These are phyloP conservation scores for Solanum sejunctum DNA, from an alignment of 257 asterid genomes.

Conservation along the genomic window DNA sequence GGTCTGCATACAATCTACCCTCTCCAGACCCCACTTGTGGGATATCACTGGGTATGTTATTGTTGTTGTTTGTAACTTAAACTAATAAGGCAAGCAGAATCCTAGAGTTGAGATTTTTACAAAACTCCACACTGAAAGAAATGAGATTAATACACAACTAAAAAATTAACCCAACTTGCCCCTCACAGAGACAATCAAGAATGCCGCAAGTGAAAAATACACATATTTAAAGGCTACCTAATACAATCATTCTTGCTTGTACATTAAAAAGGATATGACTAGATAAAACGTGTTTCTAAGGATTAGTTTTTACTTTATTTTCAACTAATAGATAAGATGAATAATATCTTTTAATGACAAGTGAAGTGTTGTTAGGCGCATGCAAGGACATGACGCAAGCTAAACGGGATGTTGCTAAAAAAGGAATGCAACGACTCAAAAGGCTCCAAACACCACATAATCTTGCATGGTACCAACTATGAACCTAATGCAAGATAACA, in stretches of 20 bases:
- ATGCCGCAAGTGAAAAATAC: neutral
- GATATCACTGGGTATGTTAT: too few species aligned
- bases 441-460: neutral
- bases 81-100: neutral
- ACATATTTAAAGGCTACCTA: neutral
- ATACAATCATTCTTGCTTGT: neutral
- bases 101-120: neutral
- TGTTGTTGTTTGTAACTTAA: too few species aligned
- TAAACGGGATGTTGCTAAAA: neutral
- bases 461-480: neutral
- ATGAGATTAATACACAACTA: neutral
- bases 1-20: too few species aligned
- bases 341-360: neutral
- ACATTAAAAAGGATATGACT: neutral
- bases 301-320: neutral
- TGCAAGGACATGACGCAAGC: neutral
- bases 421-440: neutral
- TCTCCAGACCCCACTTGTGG: too few species aligned
- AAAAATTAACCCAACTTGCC: neutral
- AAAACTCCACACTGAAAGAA: neutral
- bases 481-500: neutral
- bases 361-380: neutral
- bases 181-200: neutral
- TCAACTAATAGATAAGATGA: neutral
- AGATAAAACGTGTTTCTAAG: neutral